A percentile compares a stretch with the other conserved stretches of the same genome.
phyloP scores from a whole-genome alignment of 345 rosid species.

The Iberis pinnata region DNA sequence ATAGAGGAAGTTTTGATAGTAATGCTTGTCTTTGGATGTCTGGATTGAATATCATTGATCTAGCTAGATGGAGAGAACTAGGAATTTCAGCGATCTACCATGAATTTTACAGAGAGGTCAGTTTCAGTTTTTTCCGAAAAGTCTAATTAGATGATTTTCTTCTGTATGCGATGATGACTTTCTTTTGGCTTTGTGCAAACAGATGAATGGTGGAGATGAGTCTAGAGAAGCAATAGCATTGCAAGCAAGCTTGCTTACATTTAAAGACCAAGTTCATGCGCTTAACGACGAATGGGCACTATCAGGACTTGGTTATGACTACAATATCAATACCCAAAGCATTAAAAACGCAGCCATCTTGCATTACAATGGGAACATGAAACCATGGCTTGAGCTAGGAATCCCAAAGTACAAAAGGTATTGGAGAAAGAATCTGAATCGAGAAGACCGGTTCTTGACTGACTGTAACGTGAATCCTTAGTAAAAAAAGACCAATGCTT shows the following conservation, averaged over 20 bases:
- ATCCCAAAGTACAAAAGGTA: conserved; percentile 56
- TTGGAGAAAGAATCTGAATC: conserved; percentile 70
- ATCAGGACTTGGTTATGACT: conserved; percentile 81
- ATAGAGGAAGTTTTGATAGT: conserved; percentile 33
- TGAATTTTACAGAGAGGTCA: conserved; percentile 53
- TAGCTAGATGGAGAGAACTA: conserved; percentile 64
- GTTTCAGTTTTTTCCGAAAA: too few species aligned
- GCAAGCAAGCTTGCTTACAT: conserved; percentile 70
- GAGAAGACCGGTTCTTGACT: conserved; percentile 53
- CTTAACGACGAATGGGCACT: conserved; percentile 62
- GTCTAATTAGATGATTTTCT: background rate
- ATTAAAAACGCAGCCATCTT: conserved; percentile 60
- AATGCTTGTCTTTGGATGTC: conserved; percentile 84
- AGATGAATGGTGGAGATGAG: conserved; percentile 38
- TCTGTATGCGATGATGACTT: background rate
- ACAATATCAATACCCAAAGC: conserved; percentile 35
- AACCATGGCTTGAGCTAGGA: conserved; percentile 97
- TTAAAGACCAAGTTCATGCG: conserved; percentile 55
- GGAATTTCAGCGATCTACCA: conserved; percentile 50
- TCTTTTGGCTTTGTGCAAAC: conserved; percentile 21
- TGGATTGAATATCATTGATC: conserved; percentile 80
- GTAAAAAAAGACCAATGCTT: conserved; percentile 20
- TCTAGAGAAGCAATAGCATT: conserved; percentile 46
- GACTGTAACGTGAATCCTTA: conserved; percentile 79
- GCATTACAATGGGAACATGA: conserved; percentile 95